Percentiles rank a stretch among this genome's conserved stretches.
These are phyloP conservation scores for Penicillium salamii DNA, from an alignment of 495 filamentous ascomycete genomes.

Conservation along the genomic window DNA sequence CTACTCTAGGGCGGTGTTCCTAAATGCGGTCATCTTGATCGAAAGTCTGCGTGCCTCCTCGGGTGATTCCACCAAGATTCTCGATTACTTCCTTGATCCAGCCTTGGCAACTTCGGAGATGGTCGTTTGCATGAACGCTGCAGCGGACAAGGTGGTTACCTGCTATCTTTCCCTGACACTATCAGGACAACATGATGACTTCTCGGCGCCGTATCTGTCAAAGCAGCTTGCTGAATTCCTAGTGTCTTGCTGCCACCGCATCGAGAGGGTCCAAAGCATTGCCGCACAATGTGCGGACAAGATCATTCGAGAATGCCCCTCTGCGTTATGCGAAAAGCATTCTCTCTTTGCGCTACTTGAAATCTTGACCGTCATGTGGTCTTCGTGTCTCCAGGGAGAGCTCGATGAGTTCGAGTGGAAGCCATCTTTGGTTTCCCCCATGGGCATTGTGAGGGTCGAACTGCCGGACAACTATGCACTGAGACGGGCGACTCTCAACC, in stretches of 20 bases:
- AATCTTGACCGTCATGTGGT: conserved; percentile 89
- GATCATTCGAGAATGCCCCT: conserved; percentile 80
- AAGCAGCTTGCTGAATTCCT: conserved; percentile 83
- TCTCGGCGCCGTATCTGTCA: conserved; percentile 82
- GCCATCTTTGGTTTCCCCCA: conserved; percentile 69
- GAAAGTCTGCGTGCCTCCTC: conserved; percentile 78
- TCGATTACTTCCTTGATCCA: conserved; percentile 89
- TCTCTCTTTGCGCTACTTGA: conserved; percentile 92
- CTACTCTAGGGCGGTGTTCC: conserved; percentile 86
- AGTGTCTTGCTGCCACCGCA: conserved; percentile 85
- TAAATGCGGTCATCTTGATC: conserved; percentile 81
- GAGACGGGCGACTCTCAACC: conserved; percentile 71
- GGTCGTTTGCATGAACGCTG: conserved; percentile 80
- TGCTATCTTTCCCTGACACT: conserved; percentile 72
- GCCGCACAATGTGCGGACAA: conserved; percentile 78
- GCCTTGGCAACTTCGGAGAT: conserved; percentile 75
- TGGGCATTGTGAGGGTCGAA: conserved; percentile 76
- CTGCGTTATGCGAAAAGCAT: conserved; percentile 81
- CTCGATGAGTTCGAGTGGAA: conserved; percentile 90
- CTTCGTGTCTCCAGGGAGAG: conserved; percentile 87
- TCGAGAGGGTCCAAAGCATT: conserved; percentile 81
- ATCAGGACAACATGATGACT: conserved; percentile 64
- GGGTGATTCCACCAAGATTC: conserved; percentile 82
- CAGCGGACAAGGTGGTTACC: conserved; percentile 69
- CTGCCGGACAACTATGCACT: conserved; percentile 85